phyloP scores from a whole-genome alignment of 208 protist species.

The Acanthamoeba castellanii region DNA sequence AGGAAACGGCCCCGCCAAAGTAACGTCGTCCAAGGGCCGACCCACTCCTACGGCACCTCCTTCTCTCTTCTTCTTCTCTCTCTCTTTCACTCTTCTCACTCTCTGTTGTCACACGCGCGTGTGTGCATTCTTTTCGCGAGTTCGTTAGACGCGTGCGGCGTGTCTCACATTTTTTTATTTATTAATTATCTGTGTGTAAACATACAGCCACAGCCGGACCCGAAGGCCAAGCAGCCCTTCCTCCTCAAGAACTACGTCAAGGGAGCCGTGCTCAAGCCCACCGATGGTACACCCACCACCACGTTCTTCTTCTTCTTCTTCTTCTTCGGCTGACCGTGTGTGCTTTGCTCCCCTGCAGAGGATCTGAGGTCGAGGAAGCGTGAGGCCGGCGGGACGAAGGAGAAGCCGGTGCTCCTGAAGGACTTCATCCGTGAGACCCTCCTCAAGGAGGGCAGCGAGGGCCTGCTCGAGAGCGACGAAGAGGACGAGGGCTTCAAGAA shows the following conservation, averaged over 20 bases:
- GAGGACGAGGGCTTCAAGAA: conserved; percentile 13
- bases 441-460: conserved; percentile 5
- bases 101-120: no score
- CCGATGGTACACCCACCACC: neutral
- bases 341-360: no score
- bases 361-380: neutral
- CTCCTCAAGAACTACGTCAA: conserved; percentile 19
- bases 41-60: neutral
- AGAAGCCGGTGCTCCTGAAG: conserved; percentile 5
- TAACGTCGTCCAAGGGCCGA: neutral
- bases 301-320: no score
- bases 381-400: neutral
- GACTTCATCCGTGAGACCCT: conserved; percentile 55
- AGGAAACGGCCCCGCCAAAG: neutral
- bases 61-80: conserved; percentile 6
- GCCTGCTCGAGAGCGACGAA: conserved; percentile 22
- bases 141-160: no score
- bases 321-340: no score
- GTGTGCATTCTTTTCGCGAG: no score
- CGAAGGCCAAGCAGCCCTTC: neutral
- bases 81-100: neutral
- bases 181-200: neutral
- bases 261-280: conserved; percentile 1
- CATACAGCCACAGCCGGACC: neutral
- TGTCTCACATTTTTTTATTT: neutral